Percentiles rank a stretch among this genome's conserved stretches.
Evolutionary conservation across 805 yeast genomes (phyloP).

Genomic region (Sungouiella blattae): DNA sequence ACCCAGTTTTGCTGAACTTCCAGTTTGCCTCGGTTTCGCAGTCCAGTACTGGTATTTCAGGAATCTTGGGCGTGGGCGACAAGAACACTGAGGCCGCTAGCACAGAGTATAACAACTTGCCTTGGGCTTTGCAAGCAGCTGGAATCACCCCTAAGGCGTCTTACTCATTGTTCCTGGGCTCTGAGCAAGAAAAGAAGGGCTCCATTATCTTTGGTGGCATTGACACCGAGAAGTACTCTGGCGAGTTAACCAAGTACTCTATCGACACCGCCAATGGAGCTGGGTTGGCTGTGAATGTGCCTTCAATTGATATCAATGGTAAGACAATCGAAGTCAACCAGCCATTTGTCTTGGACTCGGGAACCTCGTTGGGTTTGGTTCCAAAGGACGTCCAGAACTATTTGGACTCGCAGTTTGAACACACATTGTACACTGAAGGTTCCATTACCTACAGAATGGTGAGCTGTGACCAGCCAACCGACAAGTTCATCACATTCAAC

Average conservation of each 20-base stretch:
- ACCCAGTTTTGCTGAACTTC: conserved; percentile 3
- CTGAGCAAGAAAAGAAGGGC: conserved; percentile 9
- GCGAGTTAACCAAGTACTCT: conserved; percentile 5
- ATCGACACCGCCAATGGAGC: conserved; percentile 1
- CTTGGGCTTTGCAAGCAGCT: conserved; percentile 5
- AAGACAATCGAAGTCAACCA: conserved; percentile 1
- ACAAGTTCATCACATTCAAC: conserved; percentile 9
- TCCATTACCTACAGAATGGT: conserved; percentile 6
- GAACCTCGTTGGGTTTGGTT: conserved; percentile 12
- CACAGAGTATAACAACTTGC: conserved; percentile 7
- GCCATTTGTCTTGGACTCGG: conserved; percentile 12
- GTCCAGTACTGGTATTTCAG: conserved; percentile 1
- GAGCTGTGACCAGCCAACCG: conserved; percentile 13
- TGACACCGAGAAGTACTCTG: conserved; percentile 26
- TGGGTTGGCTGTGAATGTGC: conserved; percentile 7
- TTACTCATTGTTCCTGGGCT: conserved; percentile 13
- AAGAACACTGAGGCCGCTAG: conserved; percentile 6
- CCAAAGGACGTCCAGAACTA: conserved; percentile 5
- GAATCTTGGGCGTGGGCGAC: conserved; percentile 12
- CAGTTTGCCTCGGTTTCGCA: conserved; percentile 10
- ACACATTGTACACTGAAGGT: conserved; percentile 1
- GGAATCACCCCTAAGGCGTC: conserved; percentile 7
- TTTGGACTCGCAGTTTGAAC: conserved; percentile 5
- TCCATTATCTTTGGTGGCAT: conserved; percentile 32
- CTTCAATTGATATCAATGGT: conserved; percentile 7